phyloP scores from a whole-genome alignment of 352 stramenopile species.

The Aphanomyces euteiches region DNA sequence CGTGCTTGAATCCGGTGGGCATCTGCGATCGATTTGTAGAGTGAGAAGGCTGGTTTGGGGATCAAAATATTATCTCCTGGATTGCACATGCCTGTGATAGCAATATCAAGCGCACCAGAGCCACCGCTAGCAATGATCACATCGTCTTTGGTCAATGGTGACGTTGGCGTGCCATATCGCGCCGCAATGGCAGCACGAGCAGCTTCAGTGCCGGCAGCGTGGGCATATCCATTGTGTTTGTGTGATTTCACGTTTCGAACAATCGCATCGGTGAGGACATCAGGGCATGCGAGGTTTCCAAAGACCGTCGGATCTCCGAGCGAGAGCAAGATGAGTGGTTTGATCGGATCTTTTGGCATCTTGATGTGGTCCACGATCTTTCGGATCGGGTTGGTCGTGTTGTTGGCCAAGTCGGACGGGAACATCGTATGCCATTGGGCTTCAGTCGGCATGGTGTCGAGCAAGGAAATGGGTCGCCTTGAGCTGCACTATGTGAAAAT shows the following conservation, averaged over 20 bases:
- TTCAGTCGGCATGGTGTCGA: background rate
- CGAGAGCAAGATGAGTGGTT: conserved; percentile 90
- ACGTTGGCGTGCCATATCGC: conserved; percentile 55
- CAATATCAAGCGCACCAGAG: conserved; percentile 92
- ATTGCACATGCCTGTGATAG: conserved; percentile 86
- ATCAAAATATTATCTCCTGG: conserved; percentile 90
- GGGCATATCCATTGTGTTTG: conserved; percentile 90
- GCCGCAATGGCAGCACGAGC: conserved; percentile 87
- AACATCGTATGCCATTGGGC: conserved; percentile 7
- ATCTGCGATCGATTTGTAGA: conserved; percentile 94
- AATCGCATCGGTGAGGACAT: conserved; percentile 78
- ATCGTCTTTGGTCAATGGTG: conserved; percentile 82
- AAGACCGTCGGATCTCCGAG: conserved; percentile 92
- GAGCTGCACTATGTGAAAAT: too few relatives aligned
- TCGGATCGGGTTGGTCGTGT: conserved; percentile 86
- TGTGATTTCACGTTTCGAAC: conserved; percentile 70
- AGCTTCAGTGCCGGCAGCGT: conserved; percentile 82
- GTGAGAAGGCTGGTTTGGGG: conserved; percentile 90
- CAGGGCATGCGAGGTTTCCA: conserved; percentile 88
- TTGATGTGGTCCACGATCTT: conserved; percentile 95
- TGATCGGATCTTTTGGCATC: conserved; percentile 79
- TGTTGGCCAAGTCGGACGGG: conserved; percentile 18
- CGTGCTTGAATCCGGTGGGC: conserved; percentile 88
- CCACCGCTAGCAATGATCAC: conserved; percentile 92
- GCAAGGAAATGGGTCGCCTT: background rate